Evolutionary conservation across 768 basidiomycete genomes (phyloP).

Genomic region (Rhodotorula kratochvilovae): DNA sequence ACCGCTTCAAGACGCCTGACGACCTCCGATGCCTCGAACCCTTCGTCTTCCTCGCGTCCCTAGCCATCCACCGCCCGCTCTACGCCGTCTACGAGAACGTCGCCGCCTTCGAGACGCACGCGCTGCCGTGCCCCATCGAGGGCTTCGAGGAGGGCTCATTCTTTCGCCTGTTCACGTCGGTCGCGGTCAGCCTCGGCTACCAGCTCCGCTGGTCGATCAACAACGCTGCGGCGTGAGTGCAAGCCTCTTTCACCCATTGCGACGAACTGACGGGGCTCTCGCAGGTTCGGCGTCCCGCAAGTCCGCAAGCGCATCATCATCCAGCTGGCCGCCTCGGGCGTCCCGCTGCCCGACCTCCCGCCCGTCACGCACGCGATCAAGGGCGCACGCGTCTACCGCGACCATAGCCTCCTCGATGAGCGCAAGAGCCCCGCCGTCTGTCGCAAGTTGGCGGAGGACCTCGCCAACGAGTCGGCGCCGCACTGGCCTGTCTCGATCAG

Average conservation of each 20-base stretch:
- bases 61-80: background rate
- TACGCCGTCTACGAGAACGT: slow-evolving; percentile 18
- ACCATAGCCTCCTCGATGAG: background rate
- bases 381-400: background rate
- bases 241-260: too few species aligned
- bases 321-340: background rate
- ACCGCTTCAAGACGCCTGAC: background rate
- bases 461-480: background rate
- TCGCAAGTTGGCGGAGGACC: background rate
- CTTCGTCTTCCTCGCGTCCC: background rate
- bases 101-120: slow-evolving; percentile 4
- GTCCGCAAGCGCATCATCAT: slow-evolving; percentile 8
- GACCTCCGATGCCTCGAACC: slow-evolving; percentile 5
- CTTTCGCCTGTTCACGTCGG: slow-evolving; percentile 4
- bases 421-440: background rate
- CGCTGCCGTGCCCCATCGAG: background rate
- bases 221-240: slow-evolving; percentile 15
- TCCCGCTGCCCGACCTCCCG: background rate
- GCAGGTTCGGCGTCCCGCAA: slow-evolving; percentile 17
- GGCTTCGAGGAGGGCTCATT: background rate
- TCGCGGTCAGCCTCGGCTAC: background rate
- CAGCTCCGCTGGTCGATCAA: slow-evolving; percentile 1
- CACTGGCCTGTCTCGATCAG: background rate
- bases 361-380: background rate
- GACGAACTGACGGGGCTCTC: too few species aligned